Base-by-base conservation (phyloP, 2,329 filamentous ascomycete species). In the Cladosporium sp. region DNA sequence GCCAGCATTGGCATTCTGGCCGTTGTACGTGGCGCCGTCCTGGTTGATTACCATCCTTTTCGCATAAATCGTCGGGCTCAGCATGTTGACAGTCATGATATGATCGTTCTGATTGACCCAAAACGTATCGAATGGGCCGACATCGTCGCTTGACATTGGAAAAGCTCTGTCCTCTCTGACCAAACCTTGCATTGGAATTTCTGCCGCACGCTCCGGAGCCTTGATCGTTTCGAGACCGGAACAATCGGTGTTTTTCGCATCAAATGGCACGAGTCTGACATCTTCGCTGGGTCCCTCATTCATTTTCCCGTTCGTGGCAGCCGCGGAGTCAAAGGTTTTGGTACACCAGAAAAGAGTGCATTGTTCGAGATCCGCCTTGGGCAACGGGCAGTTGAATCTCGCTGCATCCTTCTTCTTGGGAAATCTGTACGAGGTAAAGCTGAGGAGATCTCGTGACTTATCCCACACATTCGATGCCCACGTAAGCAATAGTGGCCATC, bases 71-170 rank as follows among this genome's bases (percentile, higher is more conserved):
- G 25, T 26, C 3, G 30, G 54, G 2, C 11, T 36, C 10, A 39
- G 54, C 32, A 58, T 58, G 13, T 58, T 58, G 2, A 36, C 54
- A 18, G 54, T 58, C 54, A 58, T 58, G 21, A 43, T 8, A 16
- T 58, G 54, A 18, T 58, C 54, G 13, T 39, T 39, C 11, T 36
- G 18, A 4, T 56, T 56, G 28, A 34, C 51, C 51, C 28, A 56
- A 4, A 56, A 56, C 2, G 13, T 56, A 13, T 56, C 51, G 28
- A 16, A 32, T 7, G 26, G 18, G 2, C 30, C 51, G 8, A 56
- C 7, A 13, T 56, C 28, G 5, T 23, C 51, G 14, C 51, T 56
- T 2, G 51, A 56, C 16, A 3, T 26, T 32, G 51, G 51, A 23
- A 28, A 56, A n/a, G 51, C 51, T 34, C 18, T 56, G 28, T 56